Evolutionary conservation across 345 rosid genomes (phyloP).

Genomic region (Acer saccharum): DNA sequence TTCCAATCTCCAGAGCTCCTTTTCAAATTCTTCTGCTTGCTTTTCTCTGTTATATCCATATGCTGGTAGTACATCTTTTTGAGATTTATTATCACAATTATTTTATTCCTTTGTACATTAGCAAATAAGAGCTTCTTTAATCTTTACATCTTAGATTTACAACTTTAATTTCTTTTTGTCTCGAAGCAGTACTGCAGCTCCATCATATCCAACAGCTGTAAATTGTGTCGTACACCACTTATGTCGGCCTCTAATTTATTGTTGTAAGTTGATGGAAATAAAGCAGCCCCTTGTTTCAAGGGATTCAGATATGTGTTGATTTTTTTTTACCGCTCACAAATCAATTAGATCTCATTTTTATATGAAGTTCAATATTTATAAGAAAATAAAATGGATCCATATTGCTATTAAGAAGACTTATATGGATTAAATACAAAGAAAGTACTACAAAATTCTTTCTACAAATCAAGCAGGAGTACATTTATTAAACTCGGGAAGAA

Average conservation of each 20-base stretch:
- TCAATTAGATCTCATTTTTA: no score
- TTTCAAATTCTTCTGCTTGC: slow-evolving; percentile 10
- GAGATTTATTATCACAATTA: neutral
- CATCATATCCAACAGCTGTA: neutral
- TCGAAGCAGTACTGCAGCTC: neutral
- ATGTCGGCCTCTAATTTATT: neutral
- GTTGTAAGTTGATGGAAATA: neutral
- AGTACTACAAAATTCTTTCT: neutral
- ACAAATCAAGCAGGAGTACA: neutral
- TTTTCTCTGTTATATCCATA: slow-evolving; percentile 10
- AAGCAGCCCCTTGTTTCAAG: no score
- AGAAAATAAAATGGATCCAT: no score
- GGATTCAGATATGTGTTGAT: no score
- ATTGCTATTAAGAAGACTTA: neutral
- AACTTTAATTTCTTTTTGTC: neutral
- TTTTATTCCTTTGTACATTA: slow-evolving; percentile 6
- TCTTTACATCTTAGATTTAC: neutral
- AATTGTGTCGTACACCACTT: neutral
- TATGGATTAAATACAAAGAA: no score
- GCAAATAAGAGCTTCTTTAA: neutral
- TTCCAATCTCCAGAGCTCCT: slow-evolving; percentile 31
- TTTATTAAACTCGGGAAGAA: neutral
- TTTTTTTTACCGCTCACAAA: no score
- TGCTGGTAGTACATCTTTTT: neutral
- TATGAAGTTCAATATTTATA: no score